Evolutionary conservation across 2,329 filamentous ascomycete species (phyloP), one percentile per base, ranked within the genome.

Genomic region (Monilinia fructicola): DNA sequence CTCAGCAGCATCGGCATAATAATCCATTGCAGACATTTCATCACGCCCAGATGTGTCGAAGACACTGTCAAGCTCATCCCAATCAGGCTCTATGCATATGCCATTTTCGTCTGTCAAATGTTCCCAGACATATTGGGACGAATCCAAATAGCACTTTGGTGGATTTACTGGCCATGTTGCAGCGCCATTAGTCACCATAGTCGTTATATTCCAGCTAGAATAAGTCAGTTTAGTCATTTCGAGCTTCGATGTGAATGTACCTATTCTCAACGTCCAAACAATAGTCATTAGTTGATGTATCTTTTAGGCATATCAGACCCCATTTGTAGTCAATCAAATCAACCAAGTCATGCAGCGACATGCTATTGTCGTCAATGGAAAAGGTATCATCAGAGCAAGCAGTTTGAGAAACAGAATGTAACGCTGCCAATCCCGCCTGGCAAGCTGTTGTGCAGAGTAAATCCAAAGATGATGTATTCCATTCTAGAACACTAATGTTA

Each of bases 21-120:
- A 53, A 53, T 53, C 26, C 50, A 53, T 31, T 18, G 50, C 50
- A 53, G 50, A 53, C 50, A 53, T 53, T 14, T 53, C 14, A 31
- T 53, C 26, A 28, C 50, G 50, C 12, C 50, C 50, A 18, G 50
- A 53, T 53, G 50, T 53, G 26, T 53, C 48, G 26, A 53, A 31
- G 16, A 53, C 26, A 53, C 26, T 31, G 26, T 31, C 50, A 18
- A 53, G 50, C 50, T 16, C 26, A 18, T 28, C 26, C 50, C 50
- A 53, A 31, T 31, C 50, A 18, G 50, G 26, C 18, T 53, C 50
- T 31, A 31, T 53, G 26, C 50, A 53, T 31, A 26, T 53, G 16
- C 26, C 50, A 31, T 53, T 53, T 28, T 53, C 50, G 26, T 31
- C 50, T 31, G 50, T 53, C 26, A 31, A 53, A 31, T 53, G 14